Percentiles rank a stretch among this genome's conserved stretches.
Conservation (phyloP, 1,284 basidiomycete species). For the Leccinum brunneo-olivaceum region DNA sequence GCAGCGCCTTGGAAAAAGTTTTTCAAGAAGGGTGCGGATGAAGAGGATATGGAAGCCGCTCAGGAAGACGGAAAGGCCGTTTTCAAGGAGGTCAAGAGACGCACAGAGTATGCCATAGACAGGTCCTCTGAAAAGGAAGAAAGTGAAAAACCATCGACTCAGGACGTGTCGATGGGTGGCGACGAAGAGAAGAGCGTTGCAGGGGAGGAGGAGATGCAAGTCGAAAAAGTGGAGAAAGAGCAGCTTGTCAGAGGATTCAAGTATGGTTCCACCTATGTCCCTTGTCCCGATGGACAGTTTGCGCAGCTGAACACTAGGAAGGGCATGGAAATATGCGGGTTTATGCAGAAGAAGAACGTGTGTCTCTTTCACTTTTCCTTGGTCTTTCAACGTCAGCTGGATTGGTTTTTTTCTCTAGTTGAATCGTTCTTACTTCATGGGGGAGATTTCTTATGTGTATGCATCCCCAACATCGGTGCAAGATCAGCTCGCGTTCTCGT, state of each 20-base stretch:
- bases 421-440: constrained; percentile 75
- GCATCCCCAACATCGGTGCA: constrained; percentile 62
- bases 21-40: constrained; percentile 29
- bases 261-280: constrained; percentile 86
- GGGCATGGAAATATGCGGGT: constrained; percentile 85
- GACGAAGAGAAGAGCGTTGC: constrained; percentile 27
- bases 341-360: constrained; percentile 67
- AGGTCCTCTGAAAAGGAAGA: constrained; percentile 29
- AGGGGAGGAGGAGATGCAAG: constrained; percentile 29
- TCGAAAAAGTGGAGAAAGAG: constrained; percentile 63
- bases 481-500: constrained; percentile 81
- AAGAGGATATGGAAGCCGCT: constrained; percentile 27
- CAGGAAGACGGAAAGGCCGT: constrained; percentile 31
- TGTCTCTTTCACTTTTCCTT: constrained; percentile 19
- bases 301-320: constrained; percentile 63
- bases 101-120: constrained; percentile 54
- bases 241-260: constrained; percentile 80
- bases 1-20: constrained; percentile 84
- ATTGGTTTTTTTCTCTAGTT: constrained; percentile 41
- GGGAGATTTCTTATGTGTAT: constrained; percentile 86
- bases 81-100: constrained; percentile 52
- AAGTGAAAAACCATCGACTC: constrained; percentile 8
- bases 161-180: constrained; percentile 20
- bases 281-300: constrained; percentile 78
- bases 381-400: background rate